Percentiles rank a stretch among this genome's conserved stretches.
phyloP scores from a whole-genome alignment of 352 stramenopile species.

The Thalassiosira hispida region DNA sequence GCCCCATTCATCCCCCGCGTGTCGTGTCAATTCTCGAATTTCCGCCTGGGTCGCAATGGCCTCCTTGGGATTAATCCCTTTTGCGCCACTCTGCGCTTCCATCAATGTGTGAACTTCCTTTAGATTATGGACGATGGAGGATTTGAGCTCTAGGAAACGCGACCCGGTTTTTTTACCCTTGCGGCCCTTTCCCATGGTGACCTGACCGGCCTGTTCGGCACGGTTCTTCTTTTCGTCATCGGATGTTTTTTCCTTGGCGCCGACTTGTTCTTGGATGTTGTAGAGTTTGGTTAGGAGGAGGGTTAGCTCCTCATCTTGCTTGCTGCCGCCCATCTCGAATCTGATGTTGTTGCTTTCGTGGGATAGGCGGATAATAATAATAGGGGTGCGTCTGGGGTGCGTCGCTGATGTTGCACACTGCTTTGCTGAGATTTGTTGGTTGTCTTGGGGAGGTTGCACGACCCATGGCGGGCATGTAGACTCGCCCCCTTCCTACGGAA shows the following conservation, averaged over 20 bases:
- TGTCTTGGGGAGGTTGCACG: too few species aligned
- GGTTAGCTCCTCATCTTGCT: slow-evolving; percentile 75
- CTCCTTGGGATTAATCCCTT: slow-evolving; percentile 78
- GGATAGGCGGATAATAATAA: too few species aligned
- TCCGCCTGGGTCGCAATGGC: slow-evolving; percentile 79
- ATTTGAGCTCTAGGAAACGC: slow-evolving; percentile 82
- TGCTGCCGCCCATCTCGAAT: slow-evolving; percentile 40
- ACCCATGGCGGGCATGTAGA: too few species aligned
- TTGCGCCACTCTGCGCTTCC: slow-evolving; percentile 61
- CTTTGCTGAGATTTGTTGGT: too few species aligned
- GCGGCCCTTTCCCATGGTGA: slow-evolving; percentile 63
- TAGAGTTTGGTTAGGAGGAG: slow-evolving; percentile 82
- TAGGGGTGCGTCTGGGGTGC: too few species aligned
- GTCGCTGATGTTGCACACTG: too few species aligned
- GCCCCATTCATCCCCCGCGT: slow-evolving; percentile 78
- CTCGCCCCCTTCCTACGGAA: too few species aligned
- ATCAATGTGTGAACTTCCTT: slow-evolving; percentile 66
- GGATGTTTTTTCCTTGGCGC: slow-evolving; percentile 73
- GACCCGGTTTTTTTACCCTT: slow-evolving; percentile 77
- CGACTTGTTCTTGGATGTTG: slow-evolving; percentile 80
- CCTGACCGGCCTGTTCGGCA: slow-evolving; percentile 54
- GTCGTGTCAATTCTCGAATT: slow-evolving; percentile 74
- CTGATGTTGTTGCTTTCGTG: neutral
- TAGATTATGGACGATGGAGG: slow-evolving; percentile 71
- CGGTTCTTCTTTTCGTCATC: slow-evolving; percentile 72